Conservation (phyloP, 225 moss, liverwort and hornwort genomes). For the Lunularia cruciata region DNA sequence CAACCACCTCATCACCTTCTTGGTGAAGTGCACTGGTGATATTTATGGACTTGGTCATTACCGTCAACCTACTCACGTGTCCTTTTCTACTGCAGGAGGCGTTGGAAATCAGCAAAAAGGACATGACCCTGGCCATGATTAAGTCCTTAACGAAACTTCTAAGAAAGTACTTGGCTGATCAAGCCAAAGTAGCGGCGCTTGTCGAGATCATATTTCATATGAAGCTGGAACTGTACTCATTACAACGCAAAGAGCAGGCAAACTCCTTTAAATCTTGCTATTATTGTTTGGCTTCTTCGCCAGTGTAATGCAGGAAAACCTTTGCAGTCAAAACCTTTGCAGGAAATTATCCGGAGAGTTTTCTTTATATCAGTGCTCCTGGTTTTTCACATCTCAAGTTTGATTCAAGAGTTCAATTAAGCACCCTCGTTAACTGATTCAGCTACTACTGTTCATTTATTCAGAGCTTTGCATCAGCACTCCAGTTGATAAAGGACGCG, state of each 20-base stretch:
- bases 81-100: slow-evolving; percentile 53
- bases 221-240: slow-evolving; percentile 79
- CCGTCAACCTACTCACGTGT: background rate
- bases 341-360: background rate
- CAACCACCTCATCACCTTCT: too few relatives aligned
- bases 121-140: slow-evolving; percentile 91
- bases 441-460: slow-evolving; percentile 3
- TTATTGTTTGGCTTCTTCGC: background rate
- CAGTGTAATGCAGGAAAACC: background rate
- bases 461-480: slow-evolving; percentile 71
- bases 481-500: slow-evolving; percentile 87
- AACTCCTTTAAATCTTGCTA: too few relatives aligned
- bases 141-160: slow-evolving; percentile 84
- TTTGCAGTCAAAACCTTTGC: background rate
- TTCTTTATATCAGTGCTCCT: background rate
- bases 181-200: slow-evolving; percentile 80
- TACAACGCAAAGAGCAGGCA: slow-evolving; percentile 93
- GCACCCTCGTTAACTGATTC: background rate
- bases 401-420: background rate
- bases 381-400: background rate
- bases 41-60: too few relatives aligned
- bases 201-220: slow-evolving; percentile 87
- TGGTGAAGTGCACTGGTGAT: too few relatives aligned
- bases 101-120: slow-evolving; percentile 68
- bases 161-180: slow-evolving; percentile 91